Evolutionary conservation across 805 yeast genomes (phyloP).

Genomic region (Kazachstania bromeliacearum): DNA sequence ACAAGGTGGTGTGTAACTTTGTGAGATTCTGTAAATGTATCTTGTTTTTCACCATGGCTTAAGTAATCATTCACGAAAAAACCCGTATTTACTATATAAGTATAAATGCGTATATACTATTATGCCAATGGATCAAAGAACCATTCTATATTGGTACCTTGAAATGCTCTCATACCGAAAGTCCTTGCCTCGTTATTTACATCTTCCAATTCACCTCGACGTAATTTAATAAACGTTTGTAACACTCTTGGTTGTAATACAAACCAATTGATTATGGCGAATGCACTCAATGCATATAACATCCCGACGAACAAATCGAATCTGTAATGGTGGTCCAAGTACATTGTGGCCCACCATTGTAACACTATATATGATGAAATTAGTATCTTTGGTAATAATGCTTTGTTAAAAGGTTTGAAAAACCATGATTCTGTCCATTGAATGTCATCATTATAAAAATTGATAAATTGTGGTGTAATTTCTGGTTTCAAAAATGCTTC

Average conservation of each 20-base stretch:
- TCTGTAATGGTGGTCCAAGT: conserved; percentile 65
- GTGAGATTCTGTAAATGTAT: no score
- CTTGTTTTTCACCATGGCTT: no score
- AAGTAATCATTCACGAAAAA: no score
- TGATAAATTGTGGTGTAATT: conserved; percentile 3
- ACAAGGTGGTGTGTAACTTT: background rate
- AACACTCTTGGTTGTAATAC: conserved; percentile 31
- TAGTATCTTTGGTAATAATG: conserved; percentile 24
- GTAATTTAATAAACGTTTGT: conserved; percentile 23
- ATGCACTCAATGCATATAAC: conserved; percentile 39
- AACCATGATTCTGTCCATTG: conserved; percentile 14
- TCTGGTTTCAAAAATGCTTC: background rate
- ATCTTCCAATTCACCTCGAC: conserved; percentile 32
- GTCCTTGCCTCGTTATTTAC: conserved; percentile 37
- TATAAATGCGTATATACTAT: no score
- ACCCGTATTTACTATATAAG: no score
- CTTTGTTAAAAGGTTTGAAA: conserved; percentile 18
- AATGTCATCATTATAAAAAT: conserved; percentile 12
- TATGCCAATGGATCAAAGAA: conserved; percentile 46
- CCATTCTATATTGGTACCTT: conserved; percentile 37
- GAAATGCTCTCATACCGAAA: conserved; percentile 59
- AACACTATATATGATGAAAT: conserved; percentile 38
- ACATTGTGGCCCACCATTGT: conserved; percentile 73
- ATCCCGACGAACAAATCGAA: conserved; percentile 51
- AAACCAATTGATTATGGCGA: conserved; percentile 33